Conservation (phyloP, 345 rosid genomes). For the Citrus sinensis region DNA sequence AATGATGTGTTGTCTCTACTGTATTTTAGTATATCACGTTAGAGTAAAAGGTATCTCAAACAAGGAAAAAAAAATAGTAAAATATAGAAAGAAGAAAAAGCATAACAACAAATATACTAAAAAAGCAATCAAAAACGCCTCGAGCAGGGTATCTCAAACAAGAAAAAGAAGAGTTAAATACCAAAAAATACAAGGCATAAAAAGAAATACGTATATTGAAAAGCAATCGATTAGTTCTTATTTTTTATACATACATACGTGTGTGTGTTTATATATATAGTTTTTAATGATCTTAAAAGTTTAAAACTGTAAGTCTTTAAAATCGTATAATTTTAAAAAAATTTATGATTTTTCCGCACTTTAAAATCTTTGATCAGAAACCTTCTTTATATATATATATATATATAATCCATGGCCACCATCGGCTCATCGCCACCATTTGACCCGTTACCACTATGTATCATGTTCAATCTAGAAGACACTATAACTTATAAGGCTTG, state of each 20-base stretch:
- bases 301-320: no score
- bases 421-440: neutral
- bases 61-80: no score
- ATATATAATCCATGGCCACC: neutral
- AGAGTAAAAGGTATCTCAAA: no score
- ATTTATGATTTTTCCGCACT: fast-evolving
- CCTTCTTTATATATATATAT: no score
- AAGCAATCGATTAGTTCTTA: neutral
- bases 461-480: neutral
- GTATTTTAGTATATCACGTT: no score
- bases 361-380: no score
- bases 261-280: fast-evolving
- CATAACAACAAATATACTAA: neutral
- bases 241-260: no score
- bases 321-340: fast-evolving
- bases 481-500: no score
- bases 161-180: neutral
- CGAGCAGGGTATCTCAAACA: neutral
- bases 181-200: neutral
- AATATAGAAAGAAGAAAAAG: no score
- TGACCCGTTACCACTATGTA: neutral
- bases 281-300: no score
- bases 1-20: no score
- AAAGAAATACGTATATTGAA: neutral
- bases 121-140: neutral